Evolutionary conservation across 176 grass and related monocot species (phyloP), one percentile per base, ranked within the genome.

Genomic region (Tillandsia leiboldiana): DNA sequence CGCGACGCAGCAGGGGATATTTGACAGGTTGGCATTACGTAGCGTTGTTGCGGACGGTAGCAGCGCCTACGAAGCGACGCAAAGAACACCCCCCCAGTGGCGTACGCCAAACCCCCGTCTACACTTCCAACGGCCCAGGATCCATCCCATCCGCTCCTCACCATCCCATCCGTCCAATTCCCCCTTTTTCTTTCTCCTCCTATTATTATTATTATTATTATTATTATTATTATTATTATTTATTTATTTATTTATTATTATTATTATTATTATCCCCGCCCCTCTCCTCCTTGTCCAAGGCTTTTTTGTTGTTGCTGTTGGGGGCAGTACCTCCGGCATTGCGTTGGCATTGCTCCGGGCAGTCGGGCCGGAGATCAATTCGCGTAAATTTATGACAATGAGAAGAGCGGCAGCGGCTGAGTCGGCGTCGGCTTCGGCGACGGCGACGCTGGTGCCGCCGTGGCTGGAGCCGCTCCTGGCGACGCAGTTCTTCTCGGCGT

Each of bases 381-480:
- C 5, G 33, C 33, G 33, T 29, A 29, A 42, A 52, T 51, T 49
- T 10, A 79, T 91, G 84, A 77, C 85, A 85, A 84, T 85, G 82
- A 79, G 85, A 78, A 75, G 84, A 56, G 73, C 81, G 80, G 87
- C 77, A 22, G 78, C 74, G 78, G 54, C 78, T 71, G 51, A 27
- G 50, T 14, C 33, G 5, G 51, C 27, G 50, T 14, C 33, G 5
- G 3, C 29, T 3, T 4, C 33, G 33, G 9, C n/a, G 17, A 58
- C 17, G 62, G 50, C 82, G 73, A 14, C 14, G 65, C 50, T 77
- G 27, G 73, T 67, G 85, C 85, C 89, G 12, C 79, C 58, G 9
- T 91, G 89, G 89, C 76, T 91, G 62, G 85, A 91, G 73, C 24
- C 89, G 52, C 89, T 91, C 1, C 82, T 91, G 2, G 24, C 66